Percentiles rank a stretch among this genome's conserved stretches.
Conservation (phyloP, 2,329 filamentous ascomycete genomes). For the Aspergillus oerlinghausenensis region DNA sequence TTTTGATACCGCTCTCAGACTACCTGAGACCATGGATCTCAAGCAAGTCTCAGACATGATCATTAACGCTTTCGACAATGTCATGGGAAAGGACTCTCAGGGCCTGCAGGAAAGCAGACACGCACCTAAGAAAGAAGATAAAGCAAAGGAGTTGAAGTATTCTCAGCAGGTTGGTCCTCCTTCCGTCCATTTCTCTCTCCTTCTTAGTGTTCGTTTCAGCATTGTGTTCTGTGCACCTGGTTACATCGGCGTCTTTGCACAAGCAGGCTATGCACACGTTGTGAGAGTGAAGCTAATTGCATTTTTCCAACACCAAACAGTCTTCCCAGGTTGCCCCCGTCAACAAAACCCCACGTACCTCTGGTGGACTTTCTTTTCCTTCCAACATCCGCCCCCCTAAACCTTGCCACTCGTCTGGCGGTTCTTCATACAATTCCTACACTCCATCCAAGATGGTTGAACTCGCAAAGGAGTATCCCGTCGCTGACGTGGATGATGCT, state of each 20-base stretch:
- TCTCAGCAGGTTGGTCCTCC: constrained; percentile 51
- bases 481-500: constrained; percentile 22
- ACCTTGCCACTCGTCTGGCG: background rate
- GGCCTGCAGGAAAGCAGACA: constrained; percentile 18
- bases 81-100: constrained; percentile 7
- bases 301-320: background rate
- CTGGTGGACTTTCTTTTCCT: background rate
- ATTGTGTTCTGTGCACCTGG: background rate
- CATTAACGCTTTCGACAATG: constrained; percentile 9
- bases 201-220: background rate
- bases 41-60: constrained; percentile 8
- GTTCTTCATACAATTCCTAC: background rate
- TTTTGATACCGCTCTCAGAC: background rate
- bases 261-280: background rate
- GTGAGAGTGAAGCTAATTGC: background rate
- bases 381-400: background rate
- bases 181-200: background rate
- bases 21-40: constrained; percentile 4
- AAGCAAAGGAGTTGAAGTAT: constrained; percentile 50
- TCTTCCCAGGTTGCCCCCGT: background rate
- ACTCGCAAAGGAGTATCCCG: background rate
- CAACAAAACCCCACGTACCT: background rate
- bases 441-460: constrained; percentile 4
- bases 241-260: background rate
- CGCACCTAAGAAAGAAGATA: constrained; percentile 22